Percentiles rank a stretch among this genome's conserved stretches.
These are phyloP conservation scores for Tulasnella sp. DNA, from an alignment of 768 basidiomycete genomes.

Conservation along the genomic window DNA sequence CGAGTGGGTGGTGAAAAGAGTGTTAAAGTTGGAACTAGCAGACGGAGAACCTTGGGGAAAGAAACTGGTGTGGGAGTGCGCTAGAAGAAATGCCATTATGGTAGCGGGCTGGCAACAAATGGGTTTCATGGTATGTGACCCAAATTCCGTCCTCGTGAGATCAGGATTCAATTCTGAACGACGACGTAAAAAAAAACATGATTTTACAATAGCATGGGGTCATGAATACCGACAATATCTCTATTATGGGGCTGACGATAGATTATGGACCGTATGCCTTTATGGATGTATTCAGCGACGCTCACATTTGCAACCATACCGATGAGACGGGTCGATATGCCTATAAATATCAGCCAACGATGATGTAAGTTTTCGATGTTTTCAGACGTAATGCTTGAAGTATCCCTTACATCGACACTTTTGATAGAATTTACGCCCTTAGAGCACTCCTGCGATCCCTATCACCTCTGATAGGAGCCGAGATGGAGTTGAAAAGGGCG, in stretches of 20 bases:
- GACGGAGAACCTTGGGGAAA: conserved; percentile 53
- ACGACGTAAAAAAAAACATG: too few species aligned
- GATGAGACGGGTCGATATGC: conserved; percentile 69
- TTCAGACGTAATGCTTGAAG: not conserved
- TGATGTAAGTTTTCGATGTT: conserved; percentile 43
- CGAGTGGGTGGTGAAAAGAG: conserved; percentile 55
- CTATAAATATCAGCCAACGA: conserved; percentile 63
- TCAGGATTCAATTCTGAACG: not conserved
- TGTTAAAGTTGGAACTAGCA: conserved; percentile 35
- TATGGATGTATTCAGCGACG: conserved; percentile 81
- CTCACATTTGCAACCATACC: conserved; percentile 84
- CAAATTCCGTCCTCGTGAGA: not conserved
- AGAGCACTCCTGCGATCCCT: conserved; percentile 64
- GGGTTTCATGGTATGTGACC: conserved; percentile 56
- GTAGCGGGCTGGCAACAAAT: conserved; percentile 92
- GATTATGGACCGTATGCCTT: conserved; percentile 73
- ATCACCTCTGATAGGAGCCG: conserved; percentile 76
- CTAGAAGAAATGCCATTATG: conserved; percentile 79
- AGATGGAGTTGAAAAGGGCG: conserved; percentile 43
- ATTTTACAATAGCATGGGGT: conserved; percentile 50
- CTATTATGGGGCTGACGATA: conserved; percentile 35
- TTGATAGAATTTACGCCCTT: conserved; percentile 56
- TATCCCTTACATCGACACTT: not conserved
- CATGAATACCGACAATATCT: conserved; percentile 88
- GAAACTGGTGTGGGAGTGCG: conserved; percentile 60